A percentile compares a stretch with the other conserved stretches of the same genome.
These are phyloP conservation scores for Fraxinus angustifolia DNA, from an alignment of 305 asterid species.

Conservation along the genomic window DNA sequence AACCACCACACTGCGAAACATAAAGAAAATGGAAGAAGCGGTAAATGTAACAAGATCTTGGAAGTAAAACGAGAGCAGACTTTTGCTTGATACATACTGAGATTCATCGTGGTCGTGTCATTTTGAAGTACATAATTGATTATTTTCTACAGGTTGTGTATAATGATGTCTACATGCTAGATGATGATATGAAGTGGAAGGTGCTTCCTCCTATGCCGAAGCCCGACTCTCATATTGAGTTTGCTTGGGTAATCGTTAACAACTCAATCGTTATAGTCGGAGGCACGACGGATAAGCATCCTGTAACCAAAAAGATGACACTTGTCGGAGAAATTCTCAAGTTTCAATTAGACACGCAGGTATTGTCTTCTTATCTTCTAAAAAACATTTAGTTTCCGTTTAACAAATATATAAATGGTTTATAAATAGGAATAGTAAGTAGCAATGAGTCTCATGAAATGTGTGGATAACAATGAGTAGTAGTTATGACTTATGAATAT, in stretches of 20 bases:
- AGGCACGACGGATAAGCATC: conserved; percentile 98
- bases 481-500: no score
- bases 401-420: not conserved
- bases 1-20: not conserved
- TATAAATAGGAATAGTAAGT: not conserved
- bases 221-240: conserved; percentile 96
- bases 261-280: conserved; percentile 74
- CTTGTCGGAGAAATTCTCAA: conserved; percentile 81
- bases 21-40: not conserved
- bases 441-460: not conserved
- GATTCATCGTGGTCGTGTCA: conserved; percentile 21
- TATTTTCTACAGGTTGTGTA: conserved; percentile 66
- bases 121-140: not conserved
- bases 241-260: conserved; percentile 83
- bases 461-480: not conserved
- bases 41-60: not conserved
- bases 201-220: conserved; percentile 87
- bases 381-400: not conserved
- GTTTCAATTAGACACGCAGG: conserved; percentile 71
- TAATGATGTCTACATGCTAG: conserved; percentile 91
- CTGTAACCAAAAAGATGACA: conserved; percentile 80
- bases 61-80: not conserved
- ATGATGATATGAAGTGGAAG: conserved; percentile 85
- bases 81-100: not conserved
- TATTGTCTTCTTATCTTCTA: conserved; percentile 26